A percentile compares a stretch with the other conserved stretches of the same genome.
Conservation (phyloP, 345 rosid genomes). For the Moringa oleifera region DNA sequence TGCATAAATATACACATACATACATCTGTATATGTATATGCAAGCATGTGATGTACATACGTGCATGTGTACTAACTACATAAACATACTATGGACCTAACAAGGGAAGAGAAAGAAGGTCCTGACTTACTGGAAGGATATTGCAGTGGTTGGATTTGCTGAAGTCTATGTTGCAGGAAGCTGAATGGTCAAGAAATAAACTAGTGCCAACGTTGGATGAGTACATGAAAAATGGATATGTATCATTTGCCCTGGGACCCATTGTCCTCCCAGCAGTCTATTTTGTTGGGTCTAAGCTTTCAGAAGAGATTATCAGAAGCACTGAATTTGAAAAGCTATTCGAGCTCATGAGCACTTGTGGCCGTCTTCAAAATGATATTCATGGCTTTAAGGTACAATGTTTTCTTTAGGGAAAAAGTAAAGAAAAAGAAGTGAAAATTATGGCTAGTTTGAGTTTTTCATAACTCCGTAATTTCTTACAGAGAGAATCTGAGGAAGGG, state of each 20-base stretch:
- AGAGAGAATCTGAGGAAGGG: slow-evolving; percentile 75
- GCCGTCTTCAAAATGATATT: slow-evolving; percentile 82
- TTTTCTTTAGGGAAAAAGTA: not conserved
- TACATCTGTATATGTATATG: too few relatives aligned
- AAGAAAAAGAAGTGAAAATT: not conserved
- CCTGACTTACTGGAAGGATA: too few relatives aligned
- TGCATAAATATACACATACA: too few relatives aligned
- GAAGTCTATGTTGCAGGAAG: slow-evolving; percentile 61
- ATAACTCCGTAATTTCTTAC: slow-evolving; percentile 13
- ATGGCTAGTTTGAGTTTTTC: not conserved
- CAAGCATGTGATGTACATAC: too few relatives aligned
- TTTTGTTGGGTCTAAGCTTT: slow-evolving; percentile 62
- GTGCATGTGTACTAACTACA: too few relatives aligned
- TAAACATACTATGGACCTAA: too few relatives aligned
- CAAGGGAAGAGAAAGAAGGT: too few relatives aligned
- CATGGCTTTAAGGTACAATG: slow-evolving; percentile 53
- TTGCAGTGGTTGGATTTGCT: slow-evolving; percentile 83
- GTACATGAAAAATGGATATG: slow-evolving; percentile 59
- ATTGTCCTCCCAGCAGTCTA: slow-evolving; percentile 74
- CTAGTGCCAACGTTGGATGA: slow-evolving; percentile 54
- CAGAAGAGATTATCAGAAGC: slow-evolving; percentile 37
- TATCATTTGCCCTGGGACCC: slow-evolving; percentile 84
- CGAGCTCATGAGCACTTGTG: slow-evolving; percentile 63
- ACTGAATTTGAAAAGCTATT: slow-evolving; percentile 37
- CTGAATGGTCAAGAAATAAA: slow-evolving; percentile 48